Base-by-base conservation (phyloP, 139 green algal species). In the Chlorella sorokiniana region DNA sequence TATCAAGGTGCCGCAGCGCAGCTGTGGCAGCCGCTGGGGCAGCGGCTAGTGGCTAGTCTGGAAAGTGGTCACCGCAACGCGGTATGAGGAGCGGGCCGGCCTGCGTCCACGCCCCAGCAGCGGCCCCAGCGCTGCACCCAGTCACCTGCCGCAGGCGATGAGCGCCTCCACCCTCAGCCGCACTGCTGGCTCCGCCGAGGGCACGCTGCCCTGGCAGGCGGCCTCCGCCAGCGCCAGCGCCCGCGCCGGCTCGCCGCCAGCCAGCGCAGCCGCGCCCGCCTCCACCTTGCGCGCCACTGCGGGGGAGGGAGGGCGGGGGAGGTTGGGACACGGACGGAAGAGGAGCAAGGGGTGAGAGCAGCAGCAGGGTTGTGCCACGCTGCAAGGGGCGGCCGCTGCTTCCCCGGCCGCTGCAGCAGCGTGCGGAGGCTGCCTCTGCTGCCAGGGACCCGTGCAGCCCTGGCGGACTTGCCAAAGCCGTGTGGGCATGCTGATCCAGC, bases 161-260 rank as follows among this genome's bases (percentile, higher is more conserved):
- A 85, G 71, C 31, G 73, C 56, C 64, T 77, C 64, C 41, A 78
- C 79, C 7, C 52, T 64, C 9, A 87, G 73, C 67, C 79, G 56
- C 37, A 75, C 42, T 2, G 85, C 82, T 1, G 81, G 61, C 78
- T 87, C 82, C 16, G 59, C 40, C 25, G 61, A 8, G 0, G 85
- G 85, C 14, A 56, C 68, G 37, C 37, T 38, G 23, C 65, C 64
- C 38, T 29, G 14, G 37, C 35, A 69, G 4, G 73, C 73, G 23
- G 73, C 73, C 22, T 42, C 52, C n/a, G 73, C 73, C 52, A 69
- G 54, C 45, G 40, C 37, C 6, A 69, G 33, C 35, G 73, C 73
- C 3, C 73, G 71, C 27, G 48, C 31, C 25, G 54, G 20, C 7
- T 69, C 73, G 73, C 73, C 73, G 2, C 35, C 73, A 22, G 52